Evolutionary conservation across 2,329 filamentous ascomycete species (phyloP).

Genomic region (Coniochaeta sp.): DNA sequence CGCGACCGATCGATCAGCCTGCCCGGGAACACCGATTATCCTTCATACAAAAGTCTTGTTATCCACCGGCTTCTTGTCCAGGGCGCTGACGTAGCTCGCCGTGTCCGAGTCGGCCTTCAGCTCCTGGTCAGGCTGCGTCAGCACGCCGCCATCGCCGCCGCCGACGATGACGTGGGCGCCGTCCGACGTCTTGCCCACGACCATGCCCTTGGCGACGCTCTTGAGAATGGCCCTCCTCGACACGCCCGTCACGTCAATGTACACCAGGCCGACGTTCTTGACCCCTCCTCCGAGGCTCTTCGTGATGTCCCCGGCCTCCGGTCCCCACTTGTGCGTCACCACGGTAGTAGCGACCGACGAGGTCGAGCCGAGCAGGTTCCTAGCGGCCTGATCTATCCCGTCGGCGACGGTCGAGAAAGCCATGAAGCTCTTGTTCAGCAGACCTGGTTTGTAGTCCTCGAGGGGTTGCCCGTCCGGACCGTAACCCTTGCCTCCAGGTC

Average conservation of each 20-base stretch:
- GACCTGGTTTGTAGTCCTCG: slow-evolving; percentile 72
- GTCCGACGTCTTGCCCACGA: slow-evolving; percentile 70
- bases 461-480: slow-evolving; percentile 63
- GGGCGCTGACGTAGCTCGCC: slow-evolving; percentile 9
- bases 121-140: slow-evolving; percentile 10
- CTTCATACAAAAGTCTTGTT: slow-evolving; percentile 8
- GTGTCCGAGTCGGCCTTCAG: slow-evolving; percentile 13
- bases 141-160: slow-evolving; percentile 39
- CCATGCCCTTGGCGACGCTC: slow-evolving; percentile 94
- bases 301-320: slow-evolving; percentile 75
- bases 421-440: slow-evolving; percentile 94
- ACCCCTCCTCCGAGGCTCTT: slow-evolving; percentile 73
- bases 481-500: slow-evolving; percentile 46
- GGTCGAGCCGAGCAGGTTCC: slow-evolving; percentile 66
- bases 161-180: slow-evolving; percentile 70
- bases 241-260: slow-evolving; percentile 93
- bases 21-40: not conserved
- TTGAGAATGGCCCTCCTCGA: slow-evolving; percentile 86
- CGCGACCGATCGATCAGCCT: not conserved
- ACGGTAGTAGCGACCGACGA: slow-evolving; percentile 77
- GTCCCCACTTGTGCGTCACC: slow-evolving; percentile 82
- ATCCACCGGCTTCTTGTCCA: slow-evolving; percentile 1
- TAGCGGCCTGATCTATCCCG: slow-evolving; percentile 82
- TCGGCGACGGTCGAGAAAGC: slow-evolving; percentile 93
- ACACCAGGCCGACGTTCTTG: slow-evolving; percentile 94